Evolutionary conservation across 2,329 filamentous ascomycete species (phyloP), one percentile per base, ranked within the genome.

Genomic region (Xylariaceae sp.): DNA sequence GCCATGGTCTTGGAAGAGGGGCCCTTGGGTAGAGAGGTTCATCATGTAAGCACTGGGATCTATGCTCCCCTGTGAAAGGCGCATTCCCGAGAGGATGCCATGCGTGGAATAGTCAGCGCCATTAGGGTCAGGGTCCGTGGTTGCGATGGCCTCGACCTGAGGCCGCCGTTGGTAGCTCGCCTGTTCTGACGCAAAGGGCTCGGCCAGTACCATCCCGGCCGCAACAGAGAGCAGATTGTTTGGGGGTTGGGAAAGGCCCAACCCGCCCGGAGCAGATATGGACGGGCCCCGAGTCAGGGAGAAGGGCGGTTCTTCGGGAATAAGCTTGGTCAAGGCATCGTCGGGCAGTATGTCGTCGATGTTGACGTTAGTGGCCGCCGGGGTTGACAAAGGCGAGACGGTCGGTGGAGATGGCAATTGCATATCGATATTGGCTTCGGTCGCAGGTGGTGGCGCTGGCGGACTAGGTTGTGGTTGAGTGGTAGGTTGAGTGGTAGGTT

Each of bases 351-450:
- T 50, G 26, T 60, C 57, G 36, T 53, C 57, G 31, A 55, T 40
- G 26, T 56, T 59, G 31, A 56, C 38, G 34, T 57, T 48, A 1
- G 58, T 61, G 14, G 53, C 56, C 5, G 58, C 58, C 2, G 58
- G 58, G 9, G 58, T 61, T n/a, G 58, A 61, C 16, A 61, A 46
- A n/a, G 58, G 57, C 13, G 56, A 59, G n/a, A 61, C 57, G 8
- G 58, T 61, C 7, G 58, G 58, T 4, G 58, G 57, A 28, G 58
- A 60, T 3, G 53, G 55, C 49, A 60, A 56, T 6, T 47, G 47
- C 29, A 54, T 28, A 24, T 51, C 50, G 15, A 46, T 37, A 23
- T 47, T 41, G 41, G 41, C 21, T 26, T 50, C 47, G 24, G 40
- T 26, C 14, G 17, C 23, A 17, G n/a, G 11, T n/a, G 29, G 38